Conservation (phyloP, 441 rosid genomes). For the Brassica hybrid region DNA sequence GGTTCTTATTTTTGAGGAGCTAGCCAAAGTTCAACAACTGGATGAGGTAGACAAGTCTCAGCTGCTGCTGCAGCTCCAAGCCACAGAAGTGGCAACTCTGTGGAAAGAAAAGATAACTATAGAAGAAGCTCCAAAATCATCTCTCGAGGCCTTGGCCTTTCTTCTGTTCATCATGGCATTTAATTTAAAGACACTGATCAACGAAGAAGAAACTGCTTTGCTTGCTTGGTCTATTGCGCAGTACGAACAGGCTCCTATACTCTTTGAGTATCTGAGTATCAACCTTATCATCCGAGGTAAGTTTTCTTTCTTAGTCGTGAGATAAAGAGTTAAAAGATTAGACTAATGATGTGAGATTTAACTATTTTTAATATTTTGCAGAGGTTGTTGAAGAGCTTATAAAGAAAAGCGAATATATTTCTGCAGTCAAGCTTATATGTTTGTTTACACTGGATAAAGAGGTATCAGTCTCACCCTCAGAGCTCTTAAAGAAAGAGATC, state of each 20-base stretch:
- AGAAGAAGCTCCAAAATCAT: constrained; percentile 25
- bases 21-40: constrained; percentile 1
- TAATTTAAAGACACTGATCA: constrained; percentile 16
- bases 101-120: constrained; percentile 33
- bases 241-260: constrained; percentile 21
- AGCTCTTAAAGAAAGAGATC: constrained; percentile 33
- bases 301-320: not conserved
- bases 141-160: constrained; percentile 34
- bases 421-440: constrained; percentile 31
- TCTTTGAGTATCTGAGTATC: constrained; percentile 27
- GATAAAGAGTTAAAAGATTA: not conserved
- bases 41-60: constrained; percentile 1
- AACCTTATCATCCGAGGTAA: constrained; percentile 16
- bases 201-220: constrained; percentile 27
- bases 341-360: not conserved
- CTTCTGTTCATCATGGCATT: constrained; percentile 34
- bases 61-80: constrained; percentile 14
- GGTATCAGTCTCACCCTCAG: not conserved
- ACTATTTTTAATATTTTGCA: constrained; percentile 12
- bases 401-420: constrained; percentile 7
- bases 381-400: constrained; percentile 26
- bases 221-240: constrained; percentile 33
- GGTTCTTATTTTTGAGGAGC: constrained; percentile 26
- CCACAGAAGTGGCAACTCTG: constrained; percentile 22
- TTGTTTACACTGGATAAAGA: constrained; percentile 4